Conservation (phyloP, 768 basidiomycete genomes). For the Galerina sulciceps region DNA sequence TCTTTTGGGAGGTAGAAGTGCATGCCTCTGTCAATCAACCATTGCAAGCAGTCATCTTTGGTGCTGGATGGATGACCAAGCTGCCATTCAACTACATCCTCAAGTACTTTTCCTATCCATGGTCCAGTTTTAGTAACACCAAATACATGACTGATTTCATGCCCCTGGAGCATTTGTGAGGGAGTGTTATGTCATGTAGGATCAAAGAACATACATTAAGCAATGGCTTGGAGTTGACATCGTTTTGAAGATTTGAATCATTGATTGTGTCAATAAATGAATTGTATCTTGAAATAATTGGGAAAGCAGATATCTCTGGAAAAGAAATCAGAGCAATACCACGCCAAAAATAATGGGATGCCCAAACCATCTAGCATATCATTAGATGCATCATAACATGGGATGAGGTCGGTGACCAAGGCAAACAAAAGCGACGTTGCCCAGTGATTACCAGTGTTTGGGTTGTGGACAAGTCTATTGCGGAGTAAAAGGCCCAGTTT, state of each 20-base stretch:
- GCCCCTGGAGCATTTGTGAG: conserved; percentile 58
- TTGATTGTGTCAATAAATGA: conserved; percentile 61
- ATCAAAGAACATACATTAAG: conserved; percentile 74
- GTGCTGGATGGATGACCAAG: conserved; percentile 72
- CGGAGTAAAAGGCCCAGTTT: conserved; percentile 69
- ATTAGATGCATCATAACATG: conserved; percentile 46
- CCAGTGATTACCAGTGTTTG: conserved; percentile 68
- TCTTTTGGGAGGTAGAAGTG: conserved; percentile 40
- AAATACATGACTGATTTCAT: conserved; percentile 60
- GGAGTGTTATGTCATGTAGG: background rate
- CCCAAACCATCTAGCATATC: conserved; percentile 50
- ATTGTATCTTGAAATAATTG: conserved; percentile 68
- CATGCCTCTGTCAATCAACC: conserved; percentile 63
- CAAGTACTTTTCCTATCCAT: conserved; percentile 68
- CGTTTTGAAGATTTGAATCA: conserved; percentile 59
- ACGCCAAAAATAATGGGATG: background rate
- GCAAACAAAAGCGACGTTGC: conserved; percentile 75
- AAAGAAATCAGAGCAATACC: background rate
- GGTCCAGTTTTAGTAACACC: conserved; percentile 63
- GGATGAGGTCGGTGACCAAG: conserved; percentile 70
- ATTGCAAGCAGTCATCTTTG: conserved; percentile 68
- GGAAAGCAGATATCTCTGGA: conserved; percentile 47
- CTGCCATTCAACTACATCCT: conserved; percentile 84
- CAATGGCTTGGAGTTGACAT: conserved; percentile 72
- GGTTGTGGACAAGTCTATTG: conserved; percentile 67